A percentile compares a stretch with the other conserved stretches of the same genome.
Evolutionary conservation across 257 asterid genomes (phyloP).

Genomic region (Nicotiana noctiflora): DNA sequence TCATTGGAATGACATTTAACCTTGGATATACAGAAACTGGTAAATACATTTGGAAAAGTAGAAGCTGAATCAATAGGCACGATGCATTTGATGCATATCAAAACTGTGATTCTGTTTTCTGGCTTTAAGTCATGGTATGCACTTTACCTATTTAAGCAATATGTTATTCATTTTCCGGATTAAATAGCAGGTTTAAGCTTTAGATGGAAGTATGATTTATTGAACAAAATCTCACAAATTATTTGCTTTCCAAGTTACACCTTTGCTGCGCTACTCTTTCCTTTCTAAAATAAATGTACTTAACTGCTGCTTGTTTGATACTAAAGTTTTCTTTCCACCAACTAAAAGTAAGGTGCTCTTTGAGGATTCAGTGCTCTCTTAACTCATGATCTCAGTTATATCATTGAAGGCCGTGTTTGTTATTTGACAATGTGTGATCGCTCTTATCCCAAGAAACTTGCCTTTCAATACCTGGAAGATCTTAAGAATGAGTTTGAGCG

Average conservation of each 20-base stretch:
- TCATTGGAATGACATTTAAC: not conserved
- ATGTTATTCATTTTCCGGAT: not conserved
- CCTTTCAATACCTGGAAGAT: conserved; percentile 92
- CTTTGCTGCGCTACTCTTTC: not conserved
- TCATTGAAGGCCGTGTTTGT: conserved; percentile 91
- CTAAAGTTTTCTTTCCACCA: not conserved
- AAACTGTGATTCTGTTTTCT: not conserved
- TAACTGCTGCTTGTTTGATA: not conserved
- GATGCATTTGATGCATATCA: not conserved
- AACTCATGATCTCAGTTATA: conserved; percentile 55
- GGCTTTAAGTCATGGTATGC: not conserved
- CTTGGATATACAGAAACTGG: not conserved
- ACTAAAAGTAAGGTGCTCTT: not conserved
- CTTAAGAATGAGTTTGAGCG: conserved; percentile 93
- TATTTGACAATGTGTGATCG: conserved; percentile 98
- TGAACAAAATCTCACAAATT: not conserved
- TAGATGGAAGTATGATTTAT: not conserved
- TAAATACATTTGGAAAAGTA: not conserved
- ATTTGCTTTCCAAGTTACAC: not conserved
- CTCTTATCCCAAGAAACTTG: conserved; percentile 88
- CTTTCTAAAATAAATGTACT: not conserved
- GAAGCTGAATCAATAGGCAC: not conserved
- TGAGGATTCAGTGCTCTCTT: conserved; percentile 30
- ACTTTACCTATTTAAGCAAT: not conserved
- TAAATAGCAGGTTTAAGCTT: not conserved